Base-by-base conservation (phyloP, 495 filamentous ascomycete genomes). In the Daldinia decipiens region DNA sequence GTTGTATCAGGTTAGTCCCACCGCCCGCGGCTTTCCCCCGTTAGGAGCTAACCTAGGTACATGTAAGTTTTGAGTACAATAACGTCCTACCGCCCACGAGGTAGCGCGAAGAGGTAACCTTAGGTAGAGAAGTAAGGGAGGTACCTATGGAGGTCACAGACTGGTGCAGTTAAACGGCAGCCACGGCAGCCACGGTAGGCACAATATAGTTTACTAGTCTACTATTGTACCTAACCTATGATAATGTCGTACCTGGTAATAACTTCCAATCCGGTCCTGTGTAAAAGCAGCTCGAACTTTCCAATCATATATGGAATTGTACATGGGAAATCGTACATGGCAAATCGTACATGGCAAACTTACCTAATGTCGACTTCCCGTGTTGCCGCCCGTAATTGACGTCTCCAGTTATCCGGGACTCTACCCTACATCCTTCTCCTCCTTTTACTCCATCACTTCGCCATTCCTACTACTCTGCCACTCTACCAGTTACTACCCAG, bases 401-500 rank as follows among this genome's bases (percentile, higher is more conserved):
- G 43, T 59, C 60, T 70, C 67, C 67, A 70, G 36, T 59, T 59
- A 59, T 70, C 61, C 62, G 67, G 60, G 55, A 56, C 39, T 38
- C 54, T 24, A 36, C 54, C 54, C 32, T 57, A 34, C 32, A 21
- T 13, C n/a, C 15, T 29, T 54, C 56, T 13, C 45, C n/a, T 9
- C 43, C 53, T 31, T 29, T n/a, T 50, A 26, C 61, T 45, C 17
- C 38, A 34, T 32, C 21, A 34, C 43, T 36, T 12, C 21, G 11
- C 43, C 43, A 47, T 9, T 34, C 27, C 17, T 56, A 34, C 31
- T 45, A 47, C 43, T 47, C 43, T 47, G 2, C 19, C 21, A 21
- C 31, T 36, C 21, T 47, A 21, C 43, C 43, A 47, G 43, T 47
- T 47, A 24, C 43, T 47, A 47, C 43, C 15, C 17, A 45, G 40